These are phyloP conservation scores for Pythium myriotylum DNA, from an alignment of 352 stramenopile species.

Conservation along the genomic window DNA sequence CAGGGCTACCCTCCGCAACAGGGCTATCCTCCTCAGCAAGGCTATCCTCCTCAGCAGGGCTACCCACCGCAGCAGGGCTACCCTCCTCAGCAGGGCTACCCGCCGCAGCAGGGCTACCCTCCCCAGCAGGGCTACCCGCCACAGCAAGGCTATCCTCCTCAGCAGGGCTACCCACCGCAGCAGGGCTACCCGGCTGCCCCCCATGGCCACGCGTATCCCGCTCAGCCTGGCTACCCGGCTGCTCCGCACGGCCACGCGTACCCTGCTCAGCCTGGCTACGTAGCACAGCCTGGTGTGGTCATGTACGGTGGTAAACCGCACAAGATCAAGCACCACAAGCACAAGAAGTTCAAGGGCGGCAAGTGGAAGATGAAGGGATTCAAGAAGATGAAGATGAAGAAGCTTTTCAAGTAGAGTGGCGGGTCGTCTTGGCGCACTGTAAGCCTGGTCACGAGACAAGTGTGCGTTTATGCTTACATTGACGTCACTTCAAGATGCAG, in stretches of 20 bases:
- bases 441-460: no score
- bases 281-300: conserved; percentile 32
- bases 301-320: conserved; percentile 27
- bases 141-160: conserved; percentile 30
- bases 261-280: conserved; percentile 27
- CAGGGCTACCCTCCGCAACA: conserved; percentile 39
- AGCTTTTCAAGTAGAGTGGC: conserved; percentile 29
- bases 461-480: no score
- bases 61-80: conserved; percentile 35
- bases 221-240: conserved; percentile 27
- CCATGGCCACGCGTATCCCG: conserved; percentile 27
- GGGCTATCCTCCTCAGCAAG: conserved; percentile 34
- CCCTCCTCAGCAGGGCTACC: conserved; percentile 37
- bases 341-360: conserved; percentile 30
- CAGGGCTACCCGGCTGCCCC: conserved; percentile 35
- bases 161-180: no score
- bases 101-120: conserved; percentile 39
- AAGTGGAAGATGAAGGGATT: conserved; percentile 33
- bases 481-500: no score
- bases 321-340: conserved; percentile 29
- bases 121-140: conserved; percentile 33
- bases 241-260: conserved; percentile 36
- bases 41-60: conserved; percentile 36
- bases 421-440: neutral
- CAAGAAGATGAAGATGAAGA: conserved; percentile 39